phyloP scores from a whole-genome alignment of 2,329 filamentous ascomycete species.

The Colletotrichum incanum region DNA sequence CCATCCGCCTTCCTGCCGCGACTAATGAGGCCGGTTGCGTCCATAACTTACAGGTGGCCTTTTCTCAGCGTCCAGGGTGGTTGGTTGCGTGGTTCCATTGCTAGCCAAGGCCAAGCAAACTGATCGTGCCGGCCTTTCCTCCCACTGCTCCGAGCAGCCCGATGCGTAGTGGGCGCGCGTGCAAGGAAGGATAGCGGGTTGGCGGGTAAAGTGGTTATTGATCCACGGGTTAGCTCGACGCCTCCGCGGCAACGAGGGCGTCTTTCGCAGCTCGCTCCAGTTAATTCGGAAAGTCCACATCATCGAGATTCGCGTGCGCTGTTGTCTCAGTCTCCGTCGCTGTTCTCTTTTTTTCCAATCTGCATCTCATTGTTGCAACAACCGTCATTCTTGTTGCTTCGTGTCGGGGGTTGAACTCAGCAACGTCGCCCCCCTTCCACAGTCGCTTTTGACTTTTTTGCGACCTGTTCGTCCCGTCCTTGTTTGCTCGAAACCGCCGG shows the following conservation, averaged over 20 bases:
- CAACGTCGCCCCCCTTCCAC: slow-evolving; percentile 8
- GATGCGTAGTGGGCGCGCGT: slow-evolving; percentile 6
- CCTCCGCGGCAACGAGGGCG: slow-evolving; percentile 16
- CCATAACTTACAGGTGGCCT: slow-evolving; percentile 35
- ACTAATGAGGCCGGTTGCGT: slow-evolving; percentile 4
- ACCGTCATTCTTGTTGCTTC: slow-evolving; percentile 15
- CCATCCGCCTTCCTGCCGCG: not conserved
- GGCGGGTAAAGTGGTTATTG: slow-evolving; percentile 13
- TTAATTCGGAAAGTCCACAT: slow-evolving; percentile 35
- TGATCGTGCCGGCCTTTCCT: slow-evolving; percentile 24
- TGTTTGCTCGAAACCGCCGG: slow-evolving; percentile 38
- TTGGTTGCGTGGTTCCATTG: slow-evolving; percentile 3
- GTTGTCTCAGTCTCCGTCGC: slow-evolving; percentile 22
- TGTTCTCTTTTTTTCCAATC: slow-evolving; percentile 42
- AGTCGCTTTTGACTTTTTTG: slow-evolving; percentile 13
- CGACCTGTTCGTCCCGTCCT: slow-evolving; percentile 33
- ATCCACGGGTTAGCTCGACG: slow-evolving; percentile 5
- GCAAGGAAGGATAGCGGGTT: slow-evolving; percentile 13
- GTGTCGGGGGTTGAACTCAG: slow-evolving; percentile 21
- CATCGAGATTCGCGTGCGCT: slow-evolving; percentile 34
- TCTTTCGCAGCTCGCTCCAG: slow-evolving; percentile 18
- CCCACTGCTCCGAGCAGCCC: slow-evolving; percentile 2
- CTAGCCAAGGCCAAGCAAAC: slow-evolving; percentile 30
- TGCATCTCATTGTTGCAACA: slow-evolving; percentile 40
- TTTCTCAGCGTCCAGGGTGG: slow-evolving; percentile 28